Base-by-base conservation (phyloP, 768 basidiomycete genomes). In the Xanthoconium purpureum region DNA sequence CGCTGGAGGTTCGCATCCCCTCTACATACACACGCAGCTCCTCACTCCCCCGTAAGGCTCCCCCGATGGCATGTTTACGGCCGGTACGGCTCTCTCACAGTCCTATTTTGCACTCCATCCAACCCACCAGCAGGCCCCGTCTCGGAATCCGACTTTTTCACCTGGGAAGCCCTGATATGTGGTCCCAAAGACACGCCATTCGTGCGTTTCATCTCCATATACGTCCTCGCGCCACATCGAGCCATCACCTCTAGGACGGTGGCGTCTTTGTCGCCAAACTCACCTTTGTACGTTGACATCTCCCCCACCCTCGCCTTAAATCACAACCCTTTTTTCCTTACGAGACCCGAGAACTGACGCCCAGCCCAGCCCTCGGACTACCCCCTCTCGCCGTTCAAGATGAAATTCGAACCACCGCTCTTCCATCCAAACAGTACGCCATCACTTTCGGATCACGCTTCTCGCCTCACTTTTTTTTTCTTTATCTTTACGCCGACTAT, bases 381-480 rank as follows among this genome's bases (percentile, higher is more conserved):
- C 74, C 97, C 97, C 33, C 77, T 99, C 66, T 96, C 92, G 50
- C 97, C 97, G 18, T 98, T 98, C 86, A 98, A 94, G 77, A 98
- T 99, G 97, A 93, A 84, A 67, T 99, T 99, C 66, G 94, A 98
- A 44, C 97, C 97, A 4, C 95, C 96, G 3, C 72, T 99, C 53
- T 91, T 98, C 74, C 97, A 99, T 74, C 97, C 97, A 17, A 99
- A 99, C 71, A 89, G 97, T 96, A 63, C 73, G 89, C 75, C 24
- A n/a, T 12, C 29, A 15, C 4, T 15, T 11, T 29, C 28, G 44
- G 44, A 45, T 33, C 37, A 10, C 29, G 5, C 24, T 24, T 32
- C 15, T 20, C 28, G 36, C 10, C 32, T 39, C 37, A 10, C 11
- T 13, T 7, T 17, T 20, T 36, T 15, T 9, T 3, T 14, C 20